Conservation (phyloP, 148 eudicot genomes). For the Rhododendron molle region DNA sequence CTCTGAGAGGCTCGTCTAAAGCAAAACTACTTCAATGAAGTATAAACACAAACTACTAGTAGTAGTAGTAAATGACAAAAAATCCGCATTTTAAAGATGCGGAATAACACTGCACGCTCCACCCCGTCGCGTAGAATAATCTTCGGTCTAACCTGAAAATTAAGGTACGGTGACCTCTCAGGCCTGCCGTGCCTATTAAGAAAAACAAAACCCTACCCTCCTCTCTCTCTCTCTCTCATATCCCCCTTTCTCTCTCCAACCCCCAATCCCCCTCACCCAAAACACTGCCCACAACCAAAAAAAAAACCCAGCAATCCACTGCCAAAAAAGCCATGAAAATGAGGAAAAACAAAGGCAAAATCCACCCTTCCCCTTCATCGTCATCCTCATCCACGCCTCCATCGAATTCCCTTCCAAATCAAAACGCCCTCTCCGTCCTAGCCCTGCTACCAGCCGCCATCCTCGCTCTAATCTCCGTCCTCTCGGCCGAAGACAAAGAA, state of each 20-base stretch:
- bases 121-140: background rate
- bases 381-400: background rate
- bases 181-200: background rate
- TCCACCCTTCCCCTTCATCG: conserved; percentile 50
- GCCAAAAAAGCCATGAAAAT: conserved; percentile 34
- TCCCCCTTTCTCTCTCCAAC: background rate
- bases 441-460: conserved; percentile 60
- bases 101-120: background rate
- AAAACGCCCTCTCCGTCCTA: conserved; percentile 26
- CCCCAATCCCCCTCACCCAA: background rate
- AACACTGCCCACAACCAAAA: background rate
- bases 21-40: no score
- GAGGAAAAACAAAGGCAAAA: conserved; percentile 66
- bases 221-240: background rate
- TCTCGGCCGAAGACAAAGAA: conserved; percentile 54
- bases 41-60: no score
- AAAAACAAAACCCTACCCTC: background rate
- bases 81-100: no score
- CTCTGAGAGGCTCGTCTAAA: no score
- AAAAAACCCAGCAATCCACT: background rate
- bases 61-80: no score
- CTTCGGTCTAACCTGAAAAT: background rate
- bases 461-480: conserved; percentile 38
- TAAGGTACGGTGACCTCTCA: conserved; percentile 4
- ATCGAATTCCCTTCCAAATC: background rate